Conservation (phyloP, 352 stramenopile genomes). For the Phytophthora hibernalis region DNA sequence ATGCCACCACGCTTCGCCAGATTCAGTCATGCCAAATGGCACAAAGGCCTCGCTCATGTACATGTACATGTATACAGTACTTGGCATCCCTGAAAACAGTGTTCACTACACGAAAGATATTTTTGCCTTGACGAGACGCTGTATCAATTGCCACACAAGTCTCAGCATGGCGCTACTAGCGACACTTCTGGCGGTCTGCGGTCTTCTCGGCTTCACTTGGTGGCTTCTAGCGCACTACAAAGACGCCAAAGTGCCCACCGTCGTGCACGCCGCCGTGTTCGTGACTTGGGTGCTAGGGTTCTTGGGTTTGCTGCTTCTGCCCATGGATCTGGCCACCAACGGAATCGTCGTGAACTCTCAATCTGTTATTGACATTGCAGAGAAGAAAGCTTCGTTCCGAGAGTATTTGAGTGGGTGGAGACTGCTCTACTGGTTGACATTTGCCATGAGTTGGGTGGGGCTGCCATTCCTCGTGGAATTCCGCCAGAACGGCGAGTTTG, state of each 20-base stretch:
- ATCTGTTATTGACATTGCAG: not conserved
- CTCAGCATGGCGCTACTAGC: conserved; percentile 50
- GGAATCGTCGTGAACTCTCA: conserved; percentile 26
- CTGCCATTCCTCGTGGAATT: conserved; percentile 74
- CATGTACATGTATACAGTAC: too few species aligned
- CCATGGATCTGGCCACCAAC: conserved; percentile 63
- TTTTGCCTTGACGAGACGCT: conserved; percentile 19
- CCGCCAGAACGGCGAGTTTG: conserved; percentile 69
- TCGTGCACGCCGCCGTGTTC: conserved; percentile 58
- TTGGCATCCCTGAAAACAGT: too few species aligned
- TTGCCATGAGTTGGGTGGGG: conserved; percentile 67
- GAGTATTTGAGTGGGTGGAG: conserved; percentile 55
- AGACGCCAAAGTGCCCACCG: conserved; percentile 46
- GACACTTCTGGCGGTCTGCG: conserved; percentile 47
- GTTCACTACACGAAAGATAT: conserved; percentile 6
- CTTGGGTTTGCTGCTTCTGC: conserved; percentile 64
- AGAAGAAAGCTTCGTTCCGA: conserved; percentile 8
- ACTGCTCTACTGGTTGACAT: conserved; percentile 73
- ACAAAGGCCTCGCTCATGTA: too few species aligned
- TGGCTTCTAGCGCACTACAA: conserved; percentile 66
- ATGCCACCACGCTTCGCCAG: conserved; percentile 46
- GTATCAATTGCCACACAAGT: conserved; percentile 11
- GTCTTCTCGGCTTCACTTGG: conserved; percentile 67
- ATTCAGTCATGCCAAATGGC: conserved; percentile 39
- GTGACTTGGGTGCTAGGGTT: conserved; percentile 69